A percentile compares a stretch with the other conserved stretches of the same genome.
Conservation (phyloP, 1,284 basidiomycete species). For the Microbotryum silenes-acaulis region DNA sequence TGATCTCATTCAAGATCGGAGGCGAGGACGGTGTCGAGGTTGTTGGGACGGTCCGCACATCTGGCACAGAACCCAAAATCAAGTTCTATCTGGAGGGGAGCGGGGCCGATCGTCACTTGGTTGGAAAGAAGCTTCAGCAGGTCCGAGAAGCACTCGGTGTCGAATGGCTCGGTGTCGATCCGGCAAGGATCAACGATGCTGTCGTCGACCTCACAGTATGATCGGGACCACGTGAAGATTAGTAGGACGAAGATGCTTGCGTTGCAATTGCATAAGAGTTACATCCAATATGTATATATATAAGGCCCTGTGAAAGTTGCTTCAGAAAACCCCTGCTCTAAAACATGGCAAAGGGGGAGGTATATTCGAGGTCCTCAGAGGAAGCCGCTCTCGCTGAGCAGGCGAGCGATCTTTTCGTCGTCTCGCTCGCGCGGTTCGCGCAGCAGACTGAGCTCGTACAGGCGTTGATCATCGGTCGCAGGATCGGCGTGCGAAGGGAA, state of each 20-base stretch:
- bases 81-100: slow-evolving; percentile 74
- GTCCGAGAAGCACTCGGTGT: slow-evolving; percentile 55
- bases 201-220: too few relatives aligned
- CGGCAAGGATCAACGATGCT: too few relatives aligned
- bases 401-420: slow-evolving; percentile 78
- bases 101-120: slow-evolving; percentile 47
- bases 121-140: slow-evolving; percentile 46
- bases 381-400: slow-evolving; percentile 32
- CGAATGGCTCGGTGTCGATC: slow-evolving; percentile 54
- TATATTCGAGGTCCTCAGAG: slow-evolving; percentile 5
- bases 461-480: slow-evolving; percentile 36
- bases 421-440: slow-evolving; percentile 88
- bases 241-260: too few relatives aligned
- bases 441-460: slow-evolving; percentile 72
- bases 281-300: too few relatives aligned
- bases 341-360: not conserved
- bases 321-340: not conserved
- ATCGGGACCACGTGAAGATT: too few relatives aligned
- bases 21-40: slow-evolving; percentile 48
- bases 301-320: not conserved
- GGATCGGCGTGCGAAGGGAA: slow-evolving; percentile 20
- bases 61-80: slow-evolving; percentile 83
- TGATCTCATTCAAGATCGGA: slow-evolving; percentile 58
- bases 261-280: too few relatives aligned
- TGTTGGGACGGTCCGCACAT: slow-evolving; percentile 57